Evolutionary conservation across 2,329 filamentous ascomycete genomes (phyloP).

Genomic region (Aspergillus thermomutatus): DNA sequence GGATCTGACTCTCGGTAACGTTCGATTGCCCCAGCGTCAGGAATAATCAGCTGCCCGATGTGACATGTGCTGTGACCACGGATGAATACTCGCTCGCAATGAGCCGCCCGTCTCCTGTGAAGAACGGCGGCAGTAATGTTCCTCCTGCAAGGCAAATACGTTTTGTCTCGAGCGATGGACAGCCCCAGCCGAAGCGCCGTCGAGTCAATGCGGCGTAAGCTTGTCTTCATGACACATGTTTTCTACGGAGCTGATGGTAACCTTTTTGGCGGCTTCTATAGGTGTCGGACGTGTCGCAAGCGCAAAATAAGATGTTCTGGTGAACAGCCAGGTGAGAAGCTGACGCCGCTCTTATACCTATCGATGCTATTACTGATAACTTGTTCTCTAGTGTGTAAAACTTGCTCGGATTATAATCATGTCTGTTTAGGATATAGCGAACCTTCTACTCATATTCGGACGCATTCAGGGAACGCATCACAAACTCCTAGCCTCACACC

Average conservation of each 20-base stretch:
- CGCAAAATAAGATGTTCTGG: conserved; percentile 74
- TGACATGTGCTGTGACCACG: conserved; percentile 34
- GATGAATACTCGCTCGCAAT: conserved; percentile 37
- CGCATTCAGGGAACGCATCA: conserved; percentile 27
- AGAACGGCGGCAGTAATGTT: conserved; percentile 32
- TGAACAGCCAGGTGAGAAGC: conserved; percentile 56
- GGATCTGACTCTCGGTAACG: conserved; percentile 4
- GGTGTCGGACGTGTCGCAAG: conserved; percentile 70
- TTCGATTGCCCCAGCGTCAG: conserved; percentile 11
- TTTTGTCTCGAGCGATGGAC: conserved; percentile 79
- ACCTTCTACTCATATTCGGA: conserved; percentile 29
- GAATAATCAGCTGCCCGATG: conserved; percentile 25
- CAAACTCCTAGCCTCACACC: conserved; percentile 19
- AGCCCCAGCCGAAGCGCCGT: conserved; percentile 73
- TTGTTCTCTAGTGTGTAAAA: conserved; percentile 54
- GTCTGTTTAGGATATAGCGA: conserved; percentile 66
- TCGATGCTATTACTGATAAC: background rate
- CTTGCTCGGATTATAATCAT: conserved; percentile 69
- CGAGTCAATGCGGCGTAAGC: conserved; percentile 74
- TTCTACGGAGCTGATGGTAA: conserved; percentile 5
- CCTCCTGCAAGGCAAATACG: conserved; percentile 54
- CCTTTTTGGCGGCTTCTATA: conserved; percentile 27
- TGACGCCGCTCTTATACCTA: background rate
- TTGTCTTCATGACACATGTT: conserved; percentile 1
- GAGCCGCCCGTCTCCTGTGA: conserved; percentile 37